Evolutionary conservation across 345 rosid genomes (phyloP), one percentile per base, ranked within the genome.

Genomic region (Sonneratia alba): DNA sequence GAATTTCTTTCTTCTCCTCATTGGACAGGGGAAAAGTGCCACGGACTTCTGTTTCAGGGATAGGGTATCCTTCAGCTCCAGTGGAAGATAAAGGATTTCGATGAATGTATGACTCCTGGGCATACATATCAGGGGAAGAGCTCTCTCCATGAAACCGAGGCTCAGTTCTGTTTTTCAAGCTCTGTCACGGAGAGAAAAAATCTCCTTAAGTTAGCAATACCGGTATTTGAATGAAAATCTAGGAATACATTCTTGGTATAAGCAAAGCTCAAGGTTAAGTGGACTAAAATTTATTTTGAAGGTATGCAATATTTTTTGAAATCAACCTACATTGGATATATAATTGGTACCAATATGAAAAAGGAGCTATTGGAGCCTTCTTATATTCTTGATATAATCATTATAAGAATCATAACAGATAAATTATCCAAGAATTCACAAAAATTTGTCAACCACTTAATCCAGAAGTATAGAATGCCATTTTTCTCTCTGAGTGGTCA

Each of bases 1-100:
- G 80, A 66, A 78, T 70, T 77, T 86, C 87, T 78, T 88, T 89
- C 83, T 85, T 89, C 72, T 88, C 87, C 55, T 85, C 76, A 71
- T 68, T 78, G 1, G 96, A 85, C 72, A 83, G 27, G 15, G 22
- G 36, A 15, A 48, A 64, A 19, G 16, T 67, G 47, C 24, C 48
- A 14, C n/a, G 42, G 57, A 14, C 51, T 51, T 59, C 55, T 22
- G 47, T 62, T 10, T 27, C 37, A 62, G 66, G 66, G 18, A 62
- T 27, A 62, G 66, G 38, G 19, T 62, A 62, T 34, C 66, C 66
- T 62, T 62, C 66, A 10, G 66, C 18, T 3, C 18, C 18, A 27
- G 66, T 10, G 37, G 36, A 13, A 62, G 66, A 34, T 34, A 34
- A 62, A 32, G 37, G 66, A 36, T 62, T 37, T 34, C 10, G 66